Evolutionary conservation across 495 filamentous ascomycete genomes (phyloP), one percentile per base, ranked within the genome.

Genomic region (Penicillium paradoxum): DNA sequence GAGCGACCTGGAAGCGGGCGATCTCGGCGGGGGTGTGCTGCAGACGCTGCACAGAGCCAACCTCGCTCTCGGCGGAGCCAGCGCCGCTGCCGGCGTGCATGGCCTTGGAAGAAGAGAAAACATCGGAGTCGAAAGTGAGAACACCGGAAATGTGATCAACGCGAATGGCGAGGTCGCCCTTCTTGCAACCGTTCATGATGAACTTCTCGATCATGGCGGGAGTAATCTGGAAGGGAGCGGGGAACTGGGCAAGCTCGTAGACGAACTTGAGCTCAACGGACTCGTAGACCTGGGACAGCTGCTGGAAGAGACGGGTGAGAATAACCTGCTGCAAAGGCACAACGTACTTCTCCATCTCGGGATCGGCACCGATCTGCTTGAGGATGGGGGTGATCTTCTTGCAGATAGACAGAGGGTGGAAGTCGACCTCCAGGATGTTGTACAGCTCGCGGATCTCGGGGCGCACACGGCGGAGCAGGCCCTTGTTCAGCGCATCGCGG

Each of bases 121-220:
- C 89, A 69, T 98, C 93, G 47, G 91, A 91, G 65, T 98, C 93
- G 61, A 98, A 98, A 62, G 90, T 97, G 44, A 98, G 83, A 42
- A 96, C 85, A 46, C 95, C 90, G 22, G 90, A 88, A 54, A 89
- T 89, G 69, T 98, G 93, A 63, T 97, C 88, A 63, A 98, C 88
- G 51, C 93, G 91, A 64, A 98, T 96, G 38, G 93, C 86, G 43
- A 98, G 81, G 61, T 98, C 95, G 27, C 93, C 93, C 80, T 98
- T 98, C 83, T 98, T 98, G 81, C 93, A 97, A 54, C 93, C 93
- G 73, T 98, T 98, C 93, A 98, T 98, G 79, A 98, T 97, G 80
- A 98, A 98, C 76, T 98, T 98, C 76, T 98, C 93, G 53, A 98
- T 96, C 55, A 88, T 95, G 58, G 83, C 85, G 34, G 88, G 86